Percentiles rank a stretch among this genome's conserved stretches.
Evolutionary conservation across 2,329 filamentous ascomycete species (phyloP).

Genomic region (Xylaria sp.): DNA sequence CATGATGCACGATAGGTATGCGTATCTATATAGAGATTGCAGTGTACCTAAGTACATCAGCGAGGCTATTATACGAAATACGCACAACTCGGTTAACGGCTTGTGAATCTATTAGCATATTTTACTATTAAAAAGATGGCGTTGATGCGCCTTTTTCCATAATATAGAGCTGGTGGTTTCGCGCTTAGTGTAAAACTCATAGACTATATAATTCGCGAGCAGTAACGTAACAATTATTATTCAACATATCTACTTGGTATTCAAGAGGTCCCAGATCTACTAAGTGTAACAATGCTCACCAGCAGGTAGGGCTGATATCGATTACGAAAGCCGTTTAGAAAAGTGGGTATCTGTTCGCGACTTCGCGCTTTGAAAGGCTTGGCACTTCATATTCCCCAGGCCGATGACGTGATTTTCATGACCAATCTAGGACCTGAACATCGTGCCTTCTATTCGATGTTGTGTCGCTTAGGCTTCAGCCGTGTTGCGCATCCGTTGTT

Average conservation of each 20-base stretch:
- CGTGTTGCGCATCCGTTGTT: not conserved
- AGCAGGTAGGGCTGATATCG: not conserved
- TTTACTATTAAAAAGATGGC: not conserved
- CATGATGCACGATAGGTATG: not conserved
- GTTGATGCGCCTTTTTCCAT: not conserved
- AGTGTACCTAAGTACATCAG: not conserved
- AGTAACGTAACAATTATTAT: not conserved
- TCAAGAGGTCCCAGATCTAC: too few relatives aligned
- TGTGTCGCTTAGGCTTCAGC: not conserved
- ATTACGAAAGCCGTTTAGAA: slow-evolving; percentile 24
- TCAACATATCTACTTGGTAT: not conserved
- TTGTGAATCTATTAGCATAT: not conserved
- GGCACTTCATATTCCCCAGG: not conserved
- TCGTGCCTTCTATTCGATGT: not conserved
- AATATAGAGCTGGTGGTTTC: too few relatives aligned
- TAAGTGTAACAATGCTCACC: not conserved
- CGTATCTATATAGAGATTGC: not conserved
- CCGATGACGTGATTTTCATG: slow-evolving; percentile 1
- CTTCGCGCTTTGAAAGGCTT: slow-evolving; percentile 29
- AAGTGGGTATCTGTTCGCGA: slow-evolving; percentile 20
- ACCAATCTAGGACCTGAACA: slow-evolving; percentile 8
- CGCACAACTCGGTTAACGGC: not conserved
- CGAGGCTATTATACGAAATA: not conserved
- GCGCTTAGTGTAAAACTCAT: not conserved
- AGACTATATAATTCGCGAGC: not conserved